Evolutionary conservation across 2,329 filamentous ascomycete species (phyloP), one percentile per base, ranked within the genome.

Genomic region (Colletotrichum sp.): DNA sequence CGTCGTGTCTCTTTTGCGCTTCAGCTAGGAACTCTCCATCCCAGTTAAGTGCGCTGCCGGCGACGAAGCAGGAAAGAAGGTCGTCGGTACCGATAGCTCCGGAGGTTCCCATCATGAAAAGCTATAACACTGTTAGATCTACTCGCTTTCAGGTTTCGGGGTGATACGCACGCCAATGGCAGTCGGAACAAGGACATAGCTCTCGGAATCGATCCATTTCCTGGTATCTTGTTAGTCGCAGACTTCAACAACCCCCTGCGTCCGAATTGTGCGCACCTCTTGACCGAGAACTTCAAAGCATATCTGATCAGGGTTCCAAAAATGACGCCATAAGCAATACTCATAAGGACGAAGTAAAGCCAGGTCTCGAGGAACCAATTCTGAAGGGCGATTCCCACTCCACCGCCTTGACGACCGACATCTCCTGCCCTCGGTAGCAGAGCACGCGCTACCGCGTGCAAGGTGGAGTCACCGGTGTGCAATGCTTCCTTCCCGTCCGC

Each of bases 321-420:
- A 4, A 91, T 77, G 1, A 84, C 85, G 6, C 92, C 92, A 76
- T 92, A 91, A 0, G 82, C 85, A 5, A 87, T 84, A 3, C 88
- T 87, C 80, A 93, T 79, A 15, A 91, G 28, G 10, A 93, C 88
- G 79, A 90, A 88, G 78, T 93, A 93, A 1, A 93, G 78, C 82
- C 91, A 90, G 0, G 90, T 92, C 79, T 93, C 91, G 3, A 93
- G 83, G 16, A 89, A 83, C 91, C 92, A 93, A 75, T 90, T 86
- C 66, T 86, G 87, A 59, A 92, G 79, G 1, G 90, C 91, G 18
- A 86, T 85, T 0, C 87, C 85, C 4, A 88, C 82, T 18, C 90
- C 89, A 0, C 87, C 88, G 0, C 90, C 89, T 15, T 90, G 84
- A 2, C 89, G 85, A 1, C 90, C 90, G 4, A 91, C 84, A 5